Conservation (phyloP, 2,329 filamentous ascomycete genomes). For the Pyrenophora teres region DNA sequence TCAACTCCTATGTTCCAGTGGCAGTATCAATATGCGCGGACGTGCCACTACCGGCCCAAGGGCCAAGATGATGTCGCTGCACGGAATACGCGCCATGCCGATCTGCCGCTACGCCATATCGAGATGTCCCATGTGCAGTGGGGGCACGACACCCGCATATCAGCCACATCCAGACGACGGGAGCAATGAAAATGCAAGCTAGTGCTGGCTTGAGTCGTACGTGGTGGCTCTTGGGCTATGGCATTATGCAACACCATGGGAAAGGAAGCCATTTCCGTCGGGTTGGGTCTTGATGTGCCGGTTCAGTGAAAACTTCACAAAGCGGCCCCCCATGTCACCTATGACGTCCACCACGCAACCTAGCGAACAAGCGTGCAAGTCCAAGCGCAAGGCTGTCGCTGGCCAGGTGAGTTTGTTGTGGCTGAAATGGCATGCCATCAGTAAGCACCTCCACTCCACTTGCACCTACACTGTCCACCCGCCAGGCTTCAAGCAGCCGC, state of each 20-base stretch:
- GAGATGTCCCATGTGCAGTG: constrained; percentile 1
- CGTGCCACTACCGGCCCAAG: not conserved
- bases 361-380: constrained; percentile 9
- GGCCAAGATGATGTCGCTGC: constrained; percentile 16
- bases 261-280: not conserved
- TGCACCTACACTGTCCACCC: constrained; percentile 3
- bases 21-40: not conserved
- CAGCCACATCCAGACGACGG: constrained; percentile 1
- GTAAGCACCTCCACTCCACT: constrained; percentile 17
- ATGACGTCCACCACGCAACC: constrained; percentile 5
- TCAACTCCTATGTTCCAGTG: too few relatives aligned
- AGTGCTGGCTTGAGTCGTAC: not conserved
- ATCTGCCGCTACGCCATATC: constrained; percentile 13
- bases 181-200: not conserved
- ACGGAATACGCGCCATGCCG: constrained; percentile 10
- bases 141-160: not conserved
- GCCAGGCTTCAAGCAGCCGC: not conserved
- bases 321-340: constrained; percentile 1
- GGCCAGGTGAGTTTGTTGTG: constrained; percentile 10
- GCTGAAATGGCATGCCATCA: constrained; percentile 17
- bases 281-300: not conserved
- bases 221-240: not conserved
- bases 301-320: too few relatives aligned
- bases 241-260: not conserved
- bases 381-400: constrained; percentile 9